Evolutionary conservation across 768 basidiomycete genomes (phyloP).

Genomic region (Arthromyces matolae): DNA sequence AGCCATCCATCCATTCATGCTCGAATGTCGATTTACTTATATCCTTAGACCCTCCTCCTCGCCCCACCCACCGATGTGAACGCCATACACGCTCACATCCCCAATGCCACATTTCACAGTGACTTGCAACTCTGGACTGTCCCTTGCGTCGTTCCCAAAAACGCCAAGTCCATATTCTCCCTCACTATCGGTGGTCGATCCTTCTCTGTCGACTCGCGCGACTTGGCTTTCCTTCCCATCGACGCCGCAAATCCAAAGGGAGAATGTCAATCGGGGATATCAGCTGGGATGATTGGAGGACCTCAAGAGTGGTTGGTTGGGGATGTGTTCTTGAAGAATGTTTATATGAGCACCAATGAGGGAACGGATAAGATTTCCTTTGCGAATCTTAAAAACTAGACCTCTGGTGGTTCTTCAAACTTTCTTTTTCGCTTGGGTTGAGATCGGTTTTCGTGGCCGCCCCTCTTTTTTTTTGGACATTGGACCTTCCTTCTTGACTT

Average conservation of each 20-base stretch:
- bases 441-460: no score
- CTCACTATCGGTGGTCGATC: conserved; percentile 54
- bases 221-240: conserved; percentile 52
- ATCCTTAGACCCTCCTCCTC: conserved; percentile 15
- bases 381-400: conserved; percentile 21
- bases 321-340: conserved; percentile 40
- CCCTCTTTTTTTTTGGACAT: no score
- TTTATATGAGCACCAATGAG: conserved; percentile 37
- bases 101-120: conserved; percentile 48
- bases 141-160: conserved; percentile 49
- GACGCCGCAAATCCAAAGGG: conserved; percentile 45
- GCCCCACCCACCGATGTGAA: conserved; percentile 41
- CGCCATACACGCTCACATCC: conserved; percentile 51
- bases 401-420: background rate
- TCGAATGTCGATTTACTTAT: background rate
- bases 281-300: conserved; percentile 46
- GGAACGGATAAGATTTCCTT: conserved; percentile 31
- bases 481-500: no score
- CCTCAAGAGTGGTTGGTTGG: conserved; percentile 48
- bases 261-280: conserved; percentile 60
- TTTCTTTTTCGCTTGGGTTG: background rate
- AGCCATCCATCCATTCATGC: background rate
- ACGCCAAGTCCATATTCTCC: conserved; percentile 41
- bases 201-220: conserved; percentile 58
- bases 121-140: conserved; percentile 48